phyloP scores from a whole-genome alignment of 179 eudicot species.

The Pouteria campechiana region DNA sequence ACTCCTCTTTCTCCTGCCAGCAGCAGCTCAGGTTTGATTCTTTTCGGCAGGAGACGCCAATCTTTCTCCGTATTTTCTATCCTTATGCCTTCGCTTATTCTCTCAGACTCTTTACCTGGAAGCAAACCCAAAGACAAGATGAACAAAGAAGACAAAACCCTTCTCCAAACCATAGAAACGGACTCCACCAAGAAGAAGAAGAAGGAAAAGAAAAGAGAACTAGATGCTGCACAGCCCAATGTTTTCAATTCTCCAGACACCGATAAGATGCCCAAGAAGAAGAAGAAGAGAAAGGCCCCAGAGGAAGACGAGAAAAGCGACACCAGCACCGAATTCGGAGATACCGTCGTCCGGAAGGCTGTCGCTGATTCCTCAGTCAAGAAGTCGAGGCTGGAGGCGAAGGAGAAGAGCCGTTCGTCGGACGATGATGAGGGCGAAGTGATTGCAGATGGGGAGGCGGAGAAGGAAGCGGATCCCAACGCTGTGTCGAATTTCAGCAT shows the following conservation, averaged over 20 bases:
- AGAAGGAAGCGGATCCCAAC: constrained; percentile 33
- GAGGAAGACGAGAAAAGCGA: constrained; percentile 38
- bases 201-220: neutral
- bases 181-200: constrained; percentile 5
- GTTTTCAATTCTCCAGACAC: too few species aligned
- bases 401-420: constrained; percentile 6
- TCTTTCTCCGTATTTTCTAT: too few species aligned
- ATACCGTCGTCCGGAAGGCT: constrained; percentile 28
- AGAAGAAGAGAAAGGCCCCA: constrained; percentile 38
- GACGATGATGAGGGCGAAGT: constrained; percentile 8
- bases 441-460: constrained; percentile 11
- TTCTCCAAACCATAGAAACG: neutral
- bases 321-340: constrained; percentile 46
- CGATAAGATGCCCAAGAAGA: too few species aligned
- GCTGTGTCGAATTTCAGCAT: constrained; percentile 56
- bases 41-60: too few species aligned
- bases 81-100: too few species aligned
- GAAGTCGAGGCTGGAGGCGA: constrained; percentile 32
- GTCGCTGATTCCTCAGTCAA: constrained; percentile 6
- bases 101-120: too few species aligned
- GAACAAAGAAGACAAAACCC: constrained; percentile 2
- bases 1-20: too few species aligned
- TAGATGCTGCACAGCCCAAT: constrained; percentile 1
- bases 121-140: neutral
- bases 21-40: too few species aligned